Evolutionary conservation across 805 yeast species (phyloP), one percentile per base, ranked within the genome.

Genomic region (Wickerhamomyces canadensis): DNA sequence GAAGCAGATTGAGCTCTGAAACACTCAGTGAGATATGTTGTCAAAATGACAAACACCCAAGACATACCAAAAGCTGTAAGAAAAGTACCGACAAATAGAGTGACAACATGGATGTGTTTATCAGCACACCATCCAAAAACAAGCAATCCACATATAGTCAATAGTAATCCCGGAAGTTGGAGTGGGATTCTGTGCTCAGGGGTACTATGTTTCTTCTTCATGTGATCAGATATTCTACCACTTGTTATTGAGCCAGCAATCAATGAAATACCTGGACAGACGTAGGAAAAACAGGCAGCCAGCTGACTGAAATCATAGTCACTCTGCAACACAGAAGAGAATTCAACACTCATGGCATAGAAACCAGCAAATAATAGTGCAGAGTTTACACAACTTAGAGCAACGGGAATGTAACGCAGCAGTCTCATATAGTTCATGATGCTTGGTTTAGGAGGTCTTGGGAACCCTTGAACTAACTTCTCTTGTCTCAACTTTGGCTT

Each of bases 81-180:
- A 41, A 70, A 72, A 0, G 71, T 54, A 41, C 69, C 68, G 5
- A 70, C 59, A 36, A 70, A 64, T 4, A 72, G 60, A 6, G 65
- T 43, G 0, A 54, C 65, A 24, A 70, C 57, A 35, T 61, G 68
- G 14, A 59, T 58, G 11, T 60, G 59, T 26, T 55, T 58, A 13
- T 71, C 58, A 23, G 67, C 57, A 22, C 74, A 55, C 80, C 80
- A 74, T 0, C 80, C 80, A 47, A 70, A 75, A 0, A 75, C 70
- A 15, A 72, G 42, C 15, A 72, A 55, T 1, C 80, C 77, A 15
- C 57, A 51, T 37, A 68, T 62, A 19, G 70, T 64, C 1, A 71
- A 44, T 1, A 61, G 3, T 14, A 74, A 51, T 0, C 80, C 80
- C 35, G 64, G 35, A 2, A 66, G 22, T 37, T 73, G 78, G 8